Evolutionary conservation across 2,329 filamentous ascomycete species (phyloP), one percentile per base, ranked within the genome.

Genomic region (Penicillium expansum): DNA sequence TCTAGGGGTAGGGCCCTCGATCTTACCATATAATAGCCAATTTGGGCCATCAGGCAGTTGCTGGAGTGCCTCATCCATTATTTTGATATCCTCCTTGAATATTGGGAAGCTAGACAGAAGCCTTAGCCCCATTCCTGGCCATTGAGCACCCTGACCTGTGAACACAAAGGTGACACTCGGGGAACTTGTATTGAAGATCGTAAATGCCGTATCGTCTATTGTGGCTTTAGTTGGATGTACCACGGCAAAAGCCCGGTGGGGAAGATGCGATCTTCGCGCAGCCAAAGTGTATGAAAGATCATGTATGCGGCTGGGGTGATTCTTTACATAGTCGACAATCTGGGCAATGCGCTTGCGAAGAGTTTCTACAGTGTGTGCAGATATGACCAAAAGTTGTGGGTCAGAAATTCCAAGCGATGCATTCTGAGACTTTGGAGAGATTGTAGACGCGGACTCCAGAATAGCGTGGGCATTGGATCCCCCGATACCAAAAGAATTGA

Each of bases 121-220:
- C 16, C 65, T 62, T 30, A 48, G 47, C 2, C 71, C 74, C 73
- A 76, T 76, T 0, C 47, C 59, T 1, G 62, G 38, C 67, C 70
- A 76, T 38, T 75, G 72, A 3, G 73, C 69, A 1, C 74, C 74
- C 48, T 76, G 74, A 4, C 73, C 73, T 14, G 67, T 75, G 52
- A 74, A 76, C 3, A 71, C 61, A 33, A 72, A 70, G 2, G 48
- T 55, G 13, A 63, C n/a, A 9, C 44, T 20, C 22, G 62, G 47
- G 7, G 33, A n/a, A 5, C 37, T 48, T 16, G 50, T 27, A 14
- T 22, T 38, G 10, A 35, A 60, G 10, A 14, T 45, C 11, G 48
- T 48, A 20, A 39, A 43, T 10, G 48, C 22, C 10, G 29, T 16
- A 37, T 58, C 32, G 13, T 41, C 45, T 49, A 43, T 1, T 4